Percentiles rank a stretch among this genome's conserved stretches.
Conservation (phyloP, 345 rosid species). For the Sonneratia alba region DNA sequence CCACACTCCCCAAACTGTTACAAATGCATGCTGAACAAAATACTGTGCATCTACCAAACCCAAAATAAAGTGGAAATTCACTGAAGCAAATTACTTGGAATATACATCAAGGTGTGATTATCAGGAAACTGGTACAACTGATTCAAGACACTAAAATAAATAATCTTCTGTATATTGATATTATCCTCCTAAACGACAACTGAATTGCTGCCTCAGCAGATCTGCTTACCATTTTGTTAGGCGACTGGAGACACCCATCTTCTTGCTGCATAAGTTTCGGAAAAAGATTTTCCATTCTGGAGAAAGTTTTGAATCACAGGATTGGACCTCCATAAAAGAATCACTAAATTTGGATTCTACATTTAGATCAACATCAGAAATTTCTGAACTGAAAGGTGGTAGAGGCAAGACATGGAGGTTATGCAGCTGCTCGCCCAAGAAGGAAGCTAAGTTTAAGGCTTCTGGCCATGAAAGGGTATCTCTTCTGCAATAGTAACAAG, state of each 20-base stretch:
- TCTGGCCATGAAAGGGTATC: conserved; percentile 55
- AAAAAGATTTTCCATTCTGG: conserved; percentile 61
- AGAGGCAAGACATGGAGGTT: conserved; percentile 67
- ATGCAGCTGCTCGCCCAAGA: conserved; percentile 70
- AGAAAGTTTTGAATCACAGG: conserved; percentile 31
- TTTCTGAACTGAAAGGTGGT: conserved; percentile 40
- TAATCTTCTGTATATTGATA: not conserved
- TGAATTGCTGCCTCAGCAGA: not conserved
- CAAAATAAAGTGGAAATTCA: not conserved
- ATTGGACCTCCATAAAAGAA: conserved; percentile 17
- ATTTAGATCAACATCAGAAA: conserved; percentile 22
- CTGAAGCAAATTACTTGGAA: not conserved
- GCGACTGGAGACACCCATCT: conserved; percentile 41
- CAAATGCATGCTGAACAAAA: too few species aligned
- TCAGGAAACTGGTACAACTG: not conserved
- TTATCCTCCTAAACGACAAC: not conserved
- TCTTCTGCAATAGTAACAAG: conserved; percentile 46
- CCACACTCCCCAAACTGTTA: not conserved
- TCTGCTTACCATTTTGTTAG: conserved; percentile 50
- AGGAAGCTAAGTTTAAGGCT: conserved; percentile 50
- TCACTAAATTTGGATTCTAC: conserved; percentile 16
- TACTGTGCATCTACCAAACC: not conserved
- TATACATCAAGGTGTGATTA: not conserved
- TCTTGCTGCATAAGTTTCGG: conserved; percentile 38
- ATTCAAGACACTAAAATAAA: not conserved